Conservation (phyloP, 2,329 filamentous ascomycete genomes). For the Epicoccum sorghinum region DNA sequence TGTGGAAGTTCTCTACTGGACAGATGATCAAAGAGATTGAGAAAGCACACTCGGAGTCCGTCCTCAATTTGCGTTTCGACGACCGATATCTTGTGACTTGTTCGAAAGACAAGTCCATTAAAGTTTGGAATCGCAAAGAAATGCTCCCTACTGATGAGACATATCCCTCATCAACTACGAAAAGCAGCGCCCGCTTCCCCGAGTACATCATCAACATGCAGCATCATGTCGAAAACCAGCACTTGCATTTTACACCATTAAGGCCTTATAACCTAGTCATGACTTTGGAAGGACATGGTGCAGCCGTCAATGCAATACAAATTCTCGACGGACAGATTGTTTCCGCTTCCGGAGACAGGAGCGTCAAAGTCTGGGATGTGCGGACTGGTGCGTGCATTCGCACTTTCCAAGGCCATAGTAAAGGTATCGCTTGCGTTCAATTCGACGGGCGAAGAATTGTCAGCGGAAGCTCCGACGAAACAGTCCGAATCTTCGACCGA, state of each 20-base stretch:
- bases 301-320: constrained; percentile 95
- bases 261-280: constrained; percentile 79
- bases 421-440: constrained; percentile 97
- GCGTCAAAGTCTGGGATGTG: constrained; percentile 95
- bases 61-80: constrained; percentile 92
- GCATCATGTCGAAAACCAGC: constrained; percentile 41
- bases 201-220: constrained; percentile 61
- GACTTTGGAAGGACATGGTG: constrained; percentile 80
- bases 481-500: constrained; percentile 93
- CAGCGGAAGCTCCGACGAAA: constrained; percentile 94
- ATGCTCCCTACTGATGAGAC: constrained; percentile 48
- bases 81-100: constrained; percentile 91
- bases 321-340: constrained; percentile 85
- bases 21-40: constrained; percentile 76
- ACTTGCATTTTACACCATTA: constrained; percentile 59
- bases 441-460: constrained; percentile 94
- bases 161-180: constrained; percentile 49
- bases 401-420: constrained; percentile 84
- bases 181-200: constrained; percentile 55
- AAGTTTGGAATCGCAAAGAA: constrained; percentile 82
- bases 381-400: constrained; percentile 75
- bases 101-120: constrained; percentile 96
- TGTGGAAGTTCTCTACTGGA: constrained; percentile 94
- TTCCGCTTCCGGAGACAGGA: constrained; percentile 90
- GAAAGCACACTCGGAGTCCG: constrained; percentile 84